Conservation (phyloP, 768 basidiomycete species). For the Solioccasus polychromus region DNA sequence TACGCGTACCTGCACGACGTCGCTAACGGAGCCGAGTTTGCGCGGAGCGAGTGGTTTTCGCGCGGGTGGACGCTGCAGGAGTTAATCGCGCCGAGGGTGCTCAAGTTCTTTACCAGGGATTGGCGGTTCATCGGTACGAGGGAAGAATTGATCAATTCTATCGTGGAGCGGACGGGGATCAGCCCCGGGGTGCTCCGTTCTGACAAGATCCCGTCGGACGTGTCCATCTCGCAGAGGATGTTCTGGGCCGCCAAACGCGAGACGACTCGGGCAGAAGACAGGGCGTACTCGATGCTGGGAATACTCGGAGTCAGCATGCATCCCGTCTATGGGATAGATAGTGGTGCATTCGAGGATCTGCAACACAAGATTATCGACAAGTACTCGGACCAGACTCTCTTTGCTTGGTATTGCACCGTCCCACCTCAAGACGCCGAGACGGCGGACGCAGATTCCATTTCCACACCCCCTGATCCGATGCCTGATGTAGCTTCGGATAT, state of each 20-base stretch:
- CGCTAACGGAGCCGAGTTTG: slow-evolving; percentile 11
- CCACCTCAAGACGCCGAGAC: slow-evolving; percentile 12
- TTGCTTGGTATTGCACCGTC: slow-evolving; percentile 21
- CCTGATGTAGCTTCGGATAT: background rate
- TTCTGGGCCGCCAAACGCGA: slow-evolving; percentile 26
- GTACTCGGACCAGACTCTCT: slow-evolving; percentile 25
- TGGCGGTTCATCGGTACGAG: slow-evolving; percentile 22
- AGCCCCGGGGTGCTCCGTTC: slow-evolving; percentile 11
- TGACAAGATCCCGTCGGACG: slow-evolving; percentile 4
- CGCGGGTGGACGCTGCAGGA: slow-evolving; percentile 34
- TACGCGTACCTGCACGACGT: slow-evolving; percentile 29
- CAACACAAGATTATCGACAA: slow-evolving; percentile 22
- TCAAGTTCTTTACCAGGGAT: slow-evolving; percentile 26
- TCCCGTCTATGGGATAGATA: slow-evolving; percentile 25
- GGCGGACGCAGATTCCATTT: background rate
- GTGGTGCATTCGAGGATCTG: slow-evolving; percentile 23
- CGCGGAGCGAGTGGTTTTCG: slow-evolving; percentile 28
- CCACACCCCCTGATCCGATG: background rate
- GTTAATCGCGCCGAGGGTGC: slow-evolving; percentile 25
- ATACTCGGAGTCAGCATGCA: slow-evolving; percentile 20
- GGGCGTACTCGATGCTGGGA: slow-evolving; percentile 31
- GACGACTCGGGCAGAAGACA: slow-evolving; percentile 27
- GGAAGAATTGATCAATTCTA: slow-evolving; percentile 10
- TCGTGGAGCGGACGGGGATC: slow-evolving; percentile 18
- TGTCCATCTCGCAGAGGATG: slow-evolving; percentile 25